Percentiles rank a stretch among this genome's conserved stretches.
Conservation (phyloP, 2,329 filamentous ascomycete genomes). For the Colletotrichum incanum region DNA sequence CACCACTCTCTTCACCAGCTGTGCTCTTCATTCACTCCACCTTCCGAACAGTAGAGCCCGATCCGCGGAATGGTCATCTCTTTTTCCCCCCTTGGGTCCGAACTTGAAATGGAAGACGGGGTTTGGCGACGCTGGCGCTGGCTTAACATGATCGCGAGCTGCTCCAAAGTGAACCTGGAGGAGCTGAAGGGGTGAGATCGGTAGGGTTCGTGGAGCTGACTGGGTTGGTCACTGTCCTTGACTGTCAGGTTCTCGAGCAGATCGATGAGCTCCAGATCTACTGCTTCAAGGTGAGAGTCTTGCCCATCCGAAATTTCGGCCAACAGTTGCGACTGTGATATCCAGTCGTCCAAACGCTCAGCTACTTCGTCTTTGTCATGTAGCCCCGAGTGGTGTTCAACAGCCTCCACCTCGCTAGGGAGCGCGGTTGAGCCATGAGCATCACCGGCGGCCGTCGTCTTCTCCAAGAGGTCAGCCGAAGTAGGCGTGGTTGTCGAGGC, state of each 20-base stretch:
- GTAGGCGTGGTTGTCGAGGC: not conserved
- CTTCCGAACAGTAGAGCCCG: no score
- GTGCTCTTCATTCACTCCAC: not conserved
- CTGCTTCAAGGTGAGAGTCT: not conserved
- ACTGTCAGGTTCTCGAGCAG: not conserved
- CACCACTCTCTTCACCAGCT: not conserved
- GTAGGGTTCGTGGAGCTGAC: not conserved
- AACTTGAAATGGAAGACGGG: not conserved
- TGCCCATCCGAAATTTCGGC: not conserved
- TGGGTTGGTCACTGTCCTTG: not conserved
- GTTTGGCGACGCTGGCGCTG: not conserved
- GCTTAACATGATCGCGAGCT: not conserved
- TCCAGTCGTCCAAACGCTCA: not conserved
- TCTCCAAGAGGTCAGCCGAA: not conserved
- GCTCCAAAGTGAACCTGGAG: constrained; percentile 1
- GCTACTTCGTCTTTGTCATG: not conserved
- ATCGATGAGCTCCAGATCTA: not conserved
- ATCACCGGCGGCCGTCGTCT: not conserved
- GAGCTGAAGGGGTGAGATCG: not conserved
- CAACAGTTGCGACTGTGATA: not conserved
- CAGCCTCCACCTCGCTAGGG: not conserved
- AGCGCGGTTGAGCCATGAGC: not conserved
- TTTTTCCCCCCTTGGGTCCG: not conserved
- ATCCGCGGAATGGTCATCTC: not conserved
- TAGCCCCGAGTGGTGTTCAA: not conserved